Evolutionary conservation across 1,284 basidiomycete genomes (phyloP).

Genomic region (Vanrija sp.): DNA sequence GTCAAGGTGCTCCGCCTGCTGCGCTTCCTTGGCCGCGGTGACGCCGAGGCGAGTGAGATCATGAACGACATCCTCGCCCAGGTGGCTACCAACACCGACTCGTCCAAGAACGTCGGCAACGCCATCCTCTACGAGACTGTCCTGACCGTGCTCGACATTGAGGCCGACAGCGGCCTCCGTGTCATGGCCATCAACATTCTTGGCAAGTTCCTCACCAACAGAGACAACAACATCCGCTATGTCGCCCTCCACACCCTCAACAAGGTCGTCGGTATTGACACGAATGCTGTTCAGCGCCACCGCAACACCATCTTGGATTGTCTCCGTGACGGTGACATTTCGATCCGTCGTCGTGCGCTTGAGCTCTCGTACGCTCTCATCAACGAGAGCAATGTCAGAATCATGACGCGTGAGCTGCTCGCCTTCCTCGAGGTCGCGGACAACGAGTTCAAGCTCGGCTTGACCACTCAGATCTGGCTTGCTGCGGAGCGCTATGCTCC

Average conservation of each 20-base stretch:
- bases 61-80: conserved; percentile 98
- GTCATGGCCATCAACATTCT: conserved; percentile 99
- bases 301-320: conserved; percentile 98
- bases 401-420: conserved; percentile 86
- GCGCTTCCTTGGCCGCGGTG: conserved; percentile 79
- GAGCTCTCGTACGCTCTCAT: conserved; percentile 97
- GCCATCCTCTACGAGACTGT: conserved; percentile 98
- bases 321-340: conserved; percentile 96
- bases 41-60: conserved; percentile 80
- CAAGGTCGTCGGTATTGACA: conserved; percentile 97
- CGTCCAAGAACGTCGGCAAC: conserved; percentile 97
- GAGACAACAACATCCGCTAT: conserved; percentile 99
- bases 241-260: conserved; percentile 97
- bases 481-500: conserved; percentile 96
- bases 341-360: conserved; percentile 91
- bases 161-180: conserved; percentile 89
- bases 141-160: conserved; percentile 94
- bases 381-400: conserved; percentile 90
- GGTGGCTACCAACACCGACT: conserved; percentile 98
- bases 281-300: conserved; percentile 96
- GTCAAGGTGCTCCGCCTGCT: conserved; percentile 95
- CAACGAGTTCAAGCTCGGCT: conserved; percentile 96
- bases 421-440: conserved; percentile 98
- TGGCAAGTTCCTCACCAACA: conserved; percentile 95
- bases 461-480: conserved; percentile 96